Evolutionary conservation across 2,329 filamentous ascomycete species (phyloP), one percentile per base, ranked within the genome.

Genomic region (Alternaria panax): DNA sequence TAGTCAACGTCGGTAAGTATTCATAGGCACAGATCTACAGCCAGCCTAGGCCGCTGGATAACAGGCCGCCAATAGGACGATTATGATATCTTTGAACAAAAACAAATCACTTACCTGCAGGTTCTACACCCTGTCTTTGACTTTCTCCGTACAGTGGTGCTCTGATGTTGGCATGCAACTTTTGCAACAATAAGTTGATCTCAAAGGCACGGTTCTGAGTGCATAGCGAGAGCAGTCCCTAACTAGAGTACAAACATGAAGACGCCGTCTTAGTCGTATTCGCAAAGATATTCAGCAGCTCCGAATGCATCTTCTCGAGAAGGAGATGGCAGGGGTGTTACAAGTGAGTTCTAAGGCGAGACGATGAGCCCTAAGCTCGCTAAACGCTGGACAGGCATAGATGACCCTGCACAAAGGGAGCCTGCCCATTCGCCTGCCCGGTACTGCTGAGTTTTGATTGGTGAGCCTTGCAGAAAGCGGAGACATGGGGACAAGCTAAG

Each of bases 51-150:
- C 28, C 30, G 30, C 8, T 48, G 30, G 20, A 48, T 2, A 36
- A 25, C 14, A 24, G n/a, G 36, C 28, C 16, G 42, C 28, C 36
- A 54, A 51, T 51, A 9, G 30, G 45, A 32, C 16, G 20, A 18
- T 14, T 5, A n/a, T 12, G 25, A 24, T 7, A 2, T 34, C n/a
- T 9, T 40, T 27, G 25, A 4, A 22, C 20, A 32, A 4, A 4
- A 27, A 11, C 12, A 34, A 7, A 45, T 34, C n/a, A 34, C 54
- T 24, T 24, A 61, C 59, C 51, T 61, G 59, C 59, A 61, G 18
- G 59, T 61, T 20, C 41, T 28, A 36, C 59, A 61, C n/a, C 59
- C 59, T 9, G 40, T 38, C 18, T 38, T 51, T 5, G 51, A 57
- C n/a, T 54, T 58, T 20, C 50, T 40, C 18, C 34, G 40, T 20